Conservation (phyloP, 345 rosid genomes). For the Citrus medica region DNA sequence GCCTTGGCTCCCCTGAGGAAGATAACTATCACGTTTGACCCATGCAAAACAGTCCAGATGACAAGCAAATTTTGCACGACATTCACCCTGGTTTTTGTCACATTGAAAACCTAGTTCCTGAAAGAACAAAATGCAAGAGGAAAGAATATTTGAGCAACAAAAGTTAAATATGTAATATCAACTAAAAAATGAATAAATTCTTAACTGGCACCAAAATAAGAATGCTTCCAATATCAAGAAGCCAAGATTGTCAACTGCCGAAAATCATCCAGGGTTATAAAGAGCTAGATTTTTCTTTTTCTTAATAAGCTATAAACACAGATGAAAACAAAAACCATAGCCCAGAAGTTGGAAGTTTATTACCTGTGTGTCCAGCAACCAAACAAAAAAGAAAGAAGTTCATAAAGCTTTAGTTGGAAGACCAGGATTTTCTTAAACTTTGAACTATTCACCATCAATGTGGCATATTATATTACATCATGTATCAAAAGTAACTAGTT, state of each 20-base stretch:
- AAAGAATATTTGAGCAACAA: constrained; percentile 6
- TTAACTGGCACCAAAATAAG: neutral
- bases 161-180: neutral
- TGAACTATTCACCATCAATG: neutral
- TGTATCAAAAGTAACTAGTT: neutral
- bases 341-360: neutral
- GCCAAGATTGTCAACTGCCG: neutral
- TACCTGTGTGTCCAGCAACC: neutral
- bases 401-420: neutral
- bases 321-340: neutral
- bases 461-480: neutral
- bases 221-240: neutral
- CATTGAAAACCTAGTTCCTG: constrained; percentile 94
- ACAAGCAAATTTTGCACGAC: constrained; percentile 89
- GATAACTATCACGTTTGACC: constrained; percentile 99
- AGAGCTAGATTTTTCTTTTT: neutral
- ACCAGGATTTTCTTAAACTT: neutral
- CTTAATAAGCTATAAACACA: neutral
- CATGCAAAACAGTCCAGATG: constrained; percentile 99
- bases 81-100: constrained; percentile 89
- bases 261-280: neutral
- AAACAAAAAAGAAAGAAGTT: neutral
- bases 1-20: constrained; percentile 98
- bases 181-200: neutral
- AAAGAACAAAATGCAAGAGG: constrained; percentile 21